These are phyloP conservation scores for Aspergillus asperescens DNA, from an alignment of 495 filamentous ascomycete species.

Conservation along the genomic window DNA sequence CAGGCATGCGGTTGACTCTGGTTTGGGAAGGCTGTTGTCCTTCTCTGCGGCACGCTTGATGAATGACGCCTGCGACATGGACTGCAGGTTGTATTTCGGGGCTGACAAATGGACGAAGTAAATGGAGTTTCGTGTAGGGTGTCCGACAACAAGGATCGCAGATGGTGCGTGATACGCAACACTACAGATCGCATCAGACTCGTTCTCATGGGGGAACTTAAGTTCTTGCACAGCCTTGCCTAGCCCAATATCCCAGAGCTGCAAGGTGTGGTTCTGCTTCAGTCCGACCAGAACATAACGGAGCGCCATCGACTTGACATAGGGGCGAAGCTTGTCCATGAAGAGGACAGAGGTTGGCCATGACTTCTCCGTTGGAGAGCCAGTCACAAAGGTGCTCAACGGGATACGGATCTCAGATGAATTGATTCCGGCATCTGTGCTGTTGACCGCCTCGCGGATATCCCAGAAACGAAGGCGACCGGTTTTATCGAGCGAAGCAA, in stretches of 20 bases:
- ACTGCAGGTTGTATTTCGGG: constrained; percentile 75
- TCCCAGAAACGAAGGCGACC: constrained; percentile 97
- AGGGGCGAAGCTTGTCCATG: constrained; percentile 89
- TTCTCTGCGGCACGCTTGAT: constrained; percentile 68
- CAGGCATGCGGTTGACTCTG: constrained; percentile 91
- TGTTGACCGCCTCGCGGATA: constrained; percentile 66
- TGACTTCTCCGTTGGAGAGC: constrained; percentile 74
- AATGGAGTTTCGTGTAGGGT: constrained; percentile 93
- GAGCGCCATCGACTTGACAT: constrained; percentile 75
- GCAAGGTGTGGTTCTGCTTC: constrained; percentile 98
- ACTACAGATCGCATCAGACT: constrained; percentile 95
- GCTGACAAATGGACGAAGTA: constrained; percentile 95
- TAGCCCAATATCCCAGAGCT: constrained; percentile 97
- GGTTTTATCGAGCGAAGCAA: constrained; percentile 94
- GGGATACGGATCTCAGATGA: constrained; percentile 71
- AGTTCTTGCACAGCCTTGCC: constrained; percentile 94
- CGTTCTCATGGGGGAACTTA: constrained; percentile 91
- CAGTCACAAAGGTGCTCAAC: constrained; percentile 70
- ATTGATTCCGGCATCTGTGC: constrained; percentile 48
- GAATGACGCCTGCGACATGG: constrained; percentile 81
- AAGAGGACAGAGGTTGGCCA: constrained; percentile 95
- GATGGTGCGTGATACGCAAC: constrained; percentile 86
- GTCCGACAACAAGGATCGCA: constrained; percentile 88
- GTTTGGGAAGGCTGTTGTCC: constrained; percentile 67
- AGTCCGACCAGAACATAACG: constrained; percentile 95